These are phyloP conservation scores for Malassezia nana DNA, from an alignment of 1,284 basidiomycete species.

Conservation along the genomic window DNA sequence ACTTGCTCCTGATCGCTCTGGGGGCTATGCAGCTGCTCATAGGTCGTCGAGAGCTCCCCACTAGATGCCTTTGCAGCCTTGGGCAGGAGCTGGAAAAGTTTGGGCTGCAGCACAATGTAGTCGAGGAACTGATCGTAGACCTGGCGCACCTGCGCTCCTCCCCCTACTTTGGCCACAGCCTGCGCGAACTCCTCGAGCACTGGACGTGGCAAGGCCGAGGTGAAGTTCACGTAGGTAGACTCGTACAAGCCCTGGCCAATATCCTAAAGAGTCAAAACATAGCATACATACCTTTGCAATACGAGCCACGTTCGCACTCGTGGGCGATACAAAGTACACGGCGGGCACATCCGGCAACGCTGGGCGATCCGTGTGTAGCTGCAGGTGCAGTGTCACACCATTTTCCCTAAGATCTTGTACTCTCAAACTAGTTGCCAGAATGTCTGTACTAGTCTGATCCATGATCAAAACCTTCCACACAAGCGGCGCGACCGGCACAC, in stretches of 20 bases:
- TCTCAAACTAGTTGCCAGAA: constrained; percentile 82
- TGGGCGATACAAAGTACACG: constrained; percentile 91
- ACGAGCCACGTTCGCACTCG: constrained; percentile 70
- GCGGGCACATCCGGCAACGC: constrained; percentile 89
- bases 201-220: constrained; percentile 74
- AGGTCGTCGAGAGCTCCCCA: constrained; percentile 51
- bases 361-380: constrained; percentile 79
- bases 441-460: constrained; percentile 89
- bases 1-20: constrained; percentile 79
- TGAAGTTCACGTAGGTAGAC: constrained; percentile 87
- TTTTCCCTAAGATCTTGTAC: constrained; percentile 93
- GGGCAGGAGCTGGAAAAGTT: constrained; percentile 80
- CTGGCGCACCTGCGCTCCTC: constrained; percentile 56
- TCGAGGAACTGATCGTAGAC: constrained; percentile 71
- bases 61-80: constrained; percentile 23
- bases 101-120: constrained; percentile 85
- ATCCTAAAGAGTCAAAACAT: constrained; percentile 45
- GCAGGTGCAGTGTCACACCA: constrained; percentile 96
- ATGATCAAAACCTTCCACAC: constrained; percentile 95
- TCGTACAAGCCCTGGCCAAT: constrained; percentile 81
- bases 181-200: constrained; percentile 88
- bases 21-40: constrained; percentile 84
- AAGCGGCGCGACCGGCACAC: constrained; percentile 55
- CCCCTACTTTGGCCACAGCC: constrained; percentile 71
- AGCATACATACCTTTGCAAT: constrained; percentile 21